A percentile compares a stretch with the other conserved stretches of the same genome.
Evolutionary conservation across 1,284 basidiomycete species (phyloP).

Genomic region (Cutaneotrichosporon mucoides): DNA sequence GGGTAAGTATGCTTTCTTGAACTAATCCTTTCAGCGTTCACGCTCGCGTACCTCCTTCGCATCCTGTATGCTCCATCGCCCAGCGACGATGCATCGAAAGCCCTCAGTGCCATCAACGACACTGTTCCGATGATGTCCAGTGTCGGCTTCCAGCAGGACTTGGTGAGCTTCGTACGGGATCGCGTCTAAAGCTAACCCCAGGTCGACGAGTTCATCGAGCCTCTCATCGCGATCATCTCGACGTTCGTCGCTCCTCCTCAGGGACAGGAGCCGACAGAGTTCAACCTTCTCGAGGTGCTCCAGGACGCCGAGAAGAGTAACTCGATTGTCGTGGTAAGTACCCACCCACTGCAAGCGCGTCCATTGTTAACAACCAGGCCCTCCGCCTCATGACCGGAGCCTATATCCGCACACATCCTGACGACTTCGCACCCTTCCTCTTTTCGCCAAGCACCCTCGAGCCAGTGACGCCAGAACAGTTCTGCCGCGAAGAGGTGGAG

Average conservation of each 20-base stretch:
- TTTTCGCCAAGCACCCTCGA: constrained; percentile 67
- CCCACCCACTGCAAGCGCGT: background rate
- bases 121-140: constrained; percentile 57
- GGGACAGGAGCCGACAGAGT: constrained; percentile 47
- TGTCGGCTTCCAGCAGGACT: constrained; percentile 64
- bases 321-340: constrained; percentile 38
- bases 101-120: constrained; percentile 57
- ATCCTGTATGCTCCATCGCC: constrained; percentile 54
- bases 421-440: constrained; percentile 66
- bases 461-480: constrained; percentile 59
- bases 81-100: constrained; percentile 54
- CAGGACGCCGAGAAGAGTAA: constrained; percentile 46
- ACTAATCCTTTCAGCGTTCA: constrained; percentile 55
- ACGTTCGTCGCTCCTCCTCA: constrained; percentile 29
- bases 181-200: constrained; percentile 14
- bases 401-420: constrained; percentile 65
- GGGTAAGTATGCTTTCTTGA: background rate
- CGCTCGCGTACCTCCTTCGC: constrained; percentile 62
- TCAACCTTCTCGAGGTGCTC: constrained; percentile 35
- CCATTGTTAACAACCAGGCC: constrained; percentile 22
- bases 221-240: constrained; percentile 32
- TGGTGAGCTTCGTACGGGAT: constrained; percentile 26
- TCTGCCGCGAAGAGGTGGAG: constrained; percentile 74
- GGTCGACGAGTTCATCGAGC: constrained; percentile 45
- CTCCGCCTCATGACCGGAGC: constrained; percentile 76